A percentile compares a stretch with the other conserved stretches of the same genome.
These are phyloP conservation scores for Pyrenophora seminiperda DNA, from an alignment of 2,329 filamentous ascomycete genomes.

Conservation along the genomic window DNA sequence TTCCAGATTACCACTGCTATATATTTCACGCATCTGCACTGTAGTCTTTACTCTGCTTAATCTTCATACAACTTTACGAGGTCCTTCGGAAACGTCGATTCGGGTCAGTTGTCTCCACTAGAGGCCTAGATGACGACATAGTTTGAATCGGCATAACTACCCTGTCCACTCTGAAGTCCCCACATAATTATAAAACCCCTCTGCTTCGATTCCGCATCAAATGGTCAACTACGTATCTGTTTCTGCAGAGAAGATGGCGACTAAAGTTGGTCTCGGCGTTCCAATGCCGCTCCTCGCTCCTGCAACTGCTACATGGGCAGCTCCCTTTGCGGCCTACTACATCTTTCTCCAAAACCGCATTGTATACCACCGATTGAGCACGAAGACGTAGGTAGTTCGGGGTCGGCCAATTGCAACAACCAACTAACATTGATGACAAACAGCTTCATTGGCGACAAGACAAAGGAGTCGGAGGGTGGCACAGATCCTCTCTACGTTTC, in stretches of 20 bases:
- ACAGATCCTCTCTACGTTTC: constrained; percentile 45
- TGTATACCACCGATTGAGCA: constrained; percentile 40
- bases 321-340: constrained; percentile 52
- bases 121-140: constrained; percentile 19
- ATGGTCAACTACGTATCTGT: constrained; percentile 25
- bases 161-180: constrained; percentile 7
- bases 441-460: constrained; percentile 36
- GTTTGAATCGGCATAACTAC: constrained; percentile 6
- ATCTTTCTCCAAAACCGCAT: constrained; percentile 50
- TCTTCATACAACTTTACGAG: neutral
- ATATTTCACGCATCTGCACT: neutral
- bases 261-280: constrained; percentile 42
- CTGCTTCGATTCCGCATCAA: neutral
- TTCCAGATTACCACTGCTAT: neutral
- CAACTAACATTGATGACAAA: constrained; percentile 10
- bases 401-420: neutral
- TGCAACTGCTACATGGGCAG: constrained; percentile 48
- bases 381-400: constrained; percentile 32
- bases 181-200: constrained; percentile 7
- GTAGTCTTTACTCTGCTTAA: neutral
- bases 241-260: constrained; percentile 27
- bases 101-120: constrained; percentile 12
- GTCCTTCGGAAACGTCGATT: neutral
- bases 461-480: constrained; percentile 17
- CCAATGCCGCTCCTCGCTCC: constrained; percentile 41